Base-by-base conservation (phyloP, 2,329 filamentous ascomycete genomes). In the Cladobotryum protrusum region DNA sequence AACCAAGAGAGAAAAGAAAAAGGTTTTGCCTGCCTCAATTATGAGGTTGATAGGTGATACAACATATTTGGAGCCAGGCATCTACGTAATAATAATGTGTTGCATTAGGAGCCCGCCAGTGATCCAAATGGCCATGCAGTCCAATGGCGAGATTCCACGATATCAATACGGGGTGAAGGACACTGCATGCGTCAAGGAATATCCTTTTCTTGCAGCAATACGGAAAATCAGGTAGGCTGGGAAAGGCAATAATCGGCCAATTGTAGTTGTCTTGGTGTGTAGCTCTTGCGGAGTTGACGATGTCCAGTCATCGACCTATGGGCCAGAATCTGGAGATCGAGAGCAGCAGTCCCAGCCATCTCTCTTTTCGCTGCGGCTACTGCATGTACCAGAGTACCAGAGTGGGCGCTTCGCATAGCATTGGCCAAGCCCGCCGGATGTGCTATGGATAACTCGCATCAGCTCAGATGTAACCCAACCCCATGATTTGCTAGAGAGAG, bases 131-230 rank as follows among this genome's bases (percentile, higher is more conserved):
- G 8, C 18, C 4, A 18, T 34, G 42, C 35, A 53, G 51, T 46
- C 63, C 63, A 66, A 68, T 67, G 52, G 49, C 54, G 40, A 41
- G 51, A 52, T 54, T 63, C 62, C 65, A 67, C 65, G 65, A 67
- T 56, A 59, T 57, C 53, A 53, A 35, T 44, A 46, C 54, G 49
- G 44, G 44, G 17, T 37, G 14, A 17, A 37, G 24, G 12, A 37
- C 35, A 37, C 14, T 17, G 35, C 36, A 39, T 34, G 40, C 34
- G 49, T 36, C 46, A 48, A 42, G 42, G 34, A 44, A 37, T 20
- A 35, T 17, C 46, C 41, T 45, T 37, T 52, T 41, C 50, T 29
- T 52, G 45, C 50, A 48, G 45, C 50, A 44, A 45, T 24, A 40
- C 41, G 29, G 29, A 48, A 40, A 19, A 43, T 52, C 41, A 48